These are phyloP conservation scores for Niebla homalea DNA, from an alignment of 495 filamentous ascomycete species.

Conservation along the genomic window DNA sequence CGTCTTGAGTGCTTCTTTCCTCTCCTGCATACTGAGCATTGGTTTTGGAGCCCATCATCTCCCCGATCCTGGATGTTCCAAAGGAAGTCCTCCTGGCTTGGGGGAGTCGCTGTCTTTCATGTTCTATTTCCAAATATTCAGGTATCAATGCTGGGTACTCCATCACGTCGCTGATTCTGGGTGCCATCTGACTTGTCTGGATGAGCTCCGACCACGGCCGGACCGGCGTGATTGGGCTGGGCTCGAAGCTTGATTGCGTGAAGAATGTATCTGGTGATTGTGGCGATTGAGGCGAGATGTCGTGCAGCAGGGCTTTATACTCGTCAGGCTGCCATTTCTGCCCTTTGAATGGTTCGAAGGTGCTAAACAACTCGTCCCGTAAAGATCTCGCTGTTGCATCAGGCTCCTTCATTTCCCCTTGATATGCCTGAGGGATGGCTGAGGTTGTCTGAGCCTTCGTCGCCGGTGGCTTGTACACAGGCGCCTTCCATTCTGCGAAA, in stretches of 20 bases:
- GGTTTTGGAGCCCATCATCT: no score
- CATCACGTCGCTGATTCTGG: conserved; percentile 3
- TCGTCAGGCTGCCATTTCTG: not conserved
- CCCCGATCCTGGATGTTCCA: no score
- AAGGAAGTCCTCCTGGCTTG: no score
- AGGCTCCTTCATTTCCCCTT: not conserved
- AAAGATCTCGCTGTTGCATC: no score
- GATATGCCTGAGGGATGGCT: not conserved
- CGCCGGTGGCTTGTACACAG: not conserved
- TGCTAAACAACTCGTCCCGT: not conserved
- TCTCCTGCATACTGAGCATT: no score
- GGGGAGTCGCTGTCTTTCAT: not conserved
- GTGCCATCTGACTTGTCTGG: not conserved
- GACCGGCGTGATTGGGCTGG: not conserved
- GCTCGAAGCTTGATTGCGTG: not conserved
- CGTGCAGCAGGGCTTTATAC: not conserved
- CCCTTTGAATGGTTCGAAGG: not conserved
- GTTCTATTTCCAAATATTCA: not conserved
- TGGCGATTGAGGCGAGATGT: not conserved
- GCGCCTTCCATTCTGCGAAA: conserved; percentile 1
- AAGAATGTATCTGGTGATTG: not conserved
- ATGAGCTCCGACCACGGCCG: not conserved
- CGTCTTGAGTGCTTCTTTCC: no score
- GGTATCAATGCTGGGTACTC: conserved; percentile 1
- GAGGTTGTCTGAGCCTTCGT: not conserved